Evolutionary conservation across 257 asterid species (phyloP).

Genomic region (Haberlea rhodopensis): DNA sequence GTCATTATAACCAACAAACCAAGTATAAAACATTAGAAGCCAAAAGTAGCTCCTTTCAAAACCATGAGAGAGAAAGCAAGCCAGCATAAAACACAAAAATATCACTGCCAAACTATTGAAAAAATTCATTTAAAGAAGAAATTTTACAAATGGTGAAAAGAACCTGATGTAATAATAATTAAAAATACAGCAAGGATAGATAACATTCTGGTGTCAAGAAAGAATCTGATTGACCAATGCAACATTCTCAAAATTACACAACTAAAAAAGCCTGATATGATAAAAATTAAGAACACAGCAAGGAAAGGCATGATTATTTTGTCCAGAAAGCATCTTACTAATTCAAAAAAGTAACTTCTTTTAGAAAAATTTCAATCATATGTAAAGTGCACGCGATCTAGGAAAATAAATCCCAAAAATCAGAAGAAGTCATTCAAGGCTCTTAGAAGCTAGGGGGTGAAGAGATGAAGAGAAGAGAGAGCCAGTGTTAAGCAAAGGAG

Average conservation of each 20-base stretch:
- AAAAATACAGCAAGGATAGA: not conserved
- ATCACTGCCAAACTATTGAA: too few relatives aligned
- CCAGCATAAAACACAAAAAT: too few relatives aligned
- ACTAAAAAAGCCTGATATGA: too few relatives aligned
- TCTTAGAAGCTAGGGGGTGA: slow-evolving; percentile 44
- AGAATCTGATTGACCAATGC: too few relatives aligned
- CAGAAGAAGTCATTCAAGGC: slow-evolving; percentile 25
- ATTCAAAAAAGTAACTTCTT: too few relatives aligned
- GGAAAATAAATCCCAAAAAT: slow-evolving; percentile 20
- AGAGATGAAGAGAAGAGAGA: slow-evolving; percentile 80
- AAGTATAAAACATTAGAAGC: not conserved
- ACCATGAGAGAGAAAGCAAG: not conserved
- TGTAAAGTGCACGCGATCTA: not conserved
- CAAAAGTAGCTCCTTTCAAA: not conserved
- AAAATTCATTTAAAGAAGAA: too few relatives aligned
- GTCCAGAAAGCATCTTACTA: too few relatives aligned
- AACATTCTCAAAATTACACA: too few relatives aligned
- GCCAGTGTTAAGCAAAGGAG: slow-evolving; percentile 90
- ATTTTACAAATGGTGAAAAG: not conserved
- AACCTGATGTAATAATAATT: not conserved
- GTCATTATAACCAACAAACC: not conserved
- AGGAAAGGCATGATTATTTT: too few relatives aligned
- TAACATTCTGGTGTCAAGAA: not conserved
- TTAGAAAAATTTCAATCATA: not conserved
- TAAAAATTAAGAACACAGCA: too few relatives aligned